Evolutionary conservation across 441 rosid genomes (phyloP), one percentile per base, ranked within the genome.

Genomic region (Adansonia rubrostipa): DNA sequence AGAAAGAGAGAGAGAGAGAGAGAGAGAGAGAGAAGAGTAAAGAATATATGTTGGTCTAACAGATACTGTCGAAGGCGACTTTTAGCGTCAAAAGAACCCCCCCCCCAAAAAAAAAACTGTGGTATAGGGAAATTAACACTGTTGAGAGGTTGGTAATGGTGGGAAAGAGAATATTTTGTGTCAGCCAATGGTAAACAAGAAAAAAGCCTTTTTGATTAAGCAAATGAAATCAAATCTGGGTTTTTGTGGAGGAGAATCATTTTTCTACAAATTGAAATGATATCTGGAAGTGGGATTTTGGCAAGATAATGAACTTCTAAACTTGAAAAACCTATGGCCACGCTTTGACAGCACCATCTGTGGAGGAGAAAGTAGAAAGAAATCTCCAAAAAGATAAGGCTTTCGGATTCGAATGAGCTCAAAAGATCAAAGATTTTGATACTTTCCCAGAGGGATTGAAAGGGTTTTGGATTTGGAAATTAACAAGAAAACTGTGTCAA

Each of bases 261-360:
- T 22, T 69, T 67, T 36, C 28, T 24, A 24, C 28, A 24, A 24
- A 24, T 24, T 24, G 28, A 24, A 24, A 24, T 24, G 68, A 67
- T 69, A 44, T 62, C 3, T 45, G 3, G 22, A 13, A 20, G 53
- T 17, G 56, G 14, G 54, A 61, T 17, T 50, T 33, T 33, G 36
- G 70, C 11, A 61, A 22, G 76, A 62, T 74, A 78, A 28, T 28
- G 78, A 63, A 73, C 6, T 71, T 85, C 97, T 92, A 76, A 92
- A 95, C 79, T 91, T 93, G 92, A 91, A 91, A 84, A 90, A 92
- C 82, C 93, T 88, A 24, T 85, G 86, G 85, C 86, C 13, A 81
- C 85, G 89, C 84, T 83, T 85, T 8, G 85, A 68, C 33, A 83
- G 58, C 81, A 68, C 87, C 97, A 91, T 95, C 78, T 89, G 89